Evolutionary conservation across 768 basidiomycete genomes (phyloP).

Genomic region (Mycena pura): DNA sequence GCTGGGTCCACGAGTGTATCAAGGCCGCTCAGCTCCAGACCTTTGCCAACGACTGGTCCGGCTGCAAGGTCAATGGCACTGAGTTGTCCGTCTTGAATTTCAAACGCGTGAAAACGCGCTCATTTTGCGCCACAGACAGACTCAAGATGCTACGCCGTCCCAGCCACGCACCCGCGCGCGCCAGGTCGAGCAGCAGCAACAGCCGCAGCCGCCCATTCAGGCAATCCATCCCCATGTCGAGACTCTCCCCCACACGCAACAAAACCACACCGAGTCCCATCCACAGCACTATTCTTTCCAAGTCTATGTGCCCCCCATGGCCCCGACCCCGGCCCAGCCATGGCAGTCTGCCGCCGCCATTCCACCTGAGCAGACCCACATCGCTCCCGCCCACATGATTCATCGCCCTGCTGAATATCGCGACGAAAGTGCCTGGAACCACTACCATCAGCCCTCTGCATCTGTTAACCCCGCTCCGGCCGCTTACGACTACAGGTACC

Average conservation of each 20-base stretch:
- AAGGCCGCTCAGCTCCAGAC: slow-evolving; percentile 73
- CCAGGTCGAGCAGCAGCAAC: slow-evolving; percentile 18
- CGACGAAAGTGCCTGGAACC: slow-evolving; percentile 60
- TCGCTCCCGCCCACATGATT: slow-evolving; percentile 53
- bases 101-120: background rate
- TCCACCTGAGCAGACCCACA: slow-evolving; percentile 69
- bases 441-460: slow-evolving; percentile 54
- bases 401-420: slow-evolving; percentile 54
- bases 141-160: slow-evolving; percentile 3
- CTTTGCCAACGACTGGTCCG: slow-evolving; percentile 79
- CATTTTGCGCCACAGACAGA: slow-evolving; percentile 3
- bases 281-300: slow-evolving; percentile 46
- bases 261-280: slow-evolving; percentile 47
- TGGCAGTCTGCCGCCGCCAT: slow-evolving; percentile 71
- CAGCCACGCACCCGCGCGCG: slow-evolving; percentile 15
- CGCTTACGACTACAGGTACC: slow-evolving; percentile 65
- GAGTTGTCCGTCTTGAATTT: slow-evolving; percentile 56
- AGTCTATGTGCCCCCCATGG: slow-evolving; percentile 48
- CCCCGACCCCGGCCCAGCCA: slow-evolving; percentile 51
- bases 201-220: background rate
- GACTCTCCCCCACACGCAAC: slow-evolving; percentile 25
- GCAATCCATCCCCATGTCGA: slow-evolving; percentile 20
- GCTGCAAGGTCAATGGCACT: slow-evolving; percentile 78
- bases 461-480: slow-evolving; percentile 52
- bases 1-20: slow-evolving; percentile 83